These are phyloP conservation scores for Didymella segeticola DNA, from an alignment of 2,329 filamentous ascomycete genomes.

Conservation along the genomic window DNA sequence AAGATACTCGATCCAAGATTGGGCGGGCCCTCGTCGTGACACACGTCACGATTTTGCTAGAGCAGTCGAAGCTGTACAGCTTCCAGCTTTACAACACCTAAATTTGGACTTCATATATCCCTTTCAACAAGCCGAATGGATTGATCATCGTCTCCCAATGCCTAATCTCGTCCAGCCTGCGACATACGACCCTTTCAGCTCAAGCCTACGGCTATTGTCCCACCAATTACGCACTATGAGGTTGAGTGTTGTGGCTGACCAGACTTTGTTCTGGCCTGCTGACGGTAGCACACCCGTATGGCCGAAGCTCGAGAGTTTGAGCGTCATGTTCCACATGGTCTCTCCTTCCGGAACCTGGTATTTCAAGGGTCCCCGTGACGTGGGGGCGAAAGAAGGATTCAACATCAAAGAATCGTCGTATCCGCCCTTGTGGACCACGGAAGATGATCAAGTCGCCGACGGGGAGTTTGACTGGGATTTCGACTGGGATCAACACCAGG, in stretches of 20 bases:
- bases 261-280: slow-evolving; percentile 26
- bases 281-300: slow-evolving; percentile 11
- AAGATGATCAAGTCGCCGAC: not conserved
- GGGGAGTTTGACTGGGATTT: not conserved
- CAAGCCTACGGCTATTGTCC: slow-evolving; percentile 24
- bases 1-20: slow-evolving; percentile 20
- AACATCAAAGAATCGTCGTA: slow-evolving; percentile 16
- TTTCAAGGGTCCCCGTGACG: slow-evolving; percentile 24
- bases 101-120: slow-evolving; percentile 16
- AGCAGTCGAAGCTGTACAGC: slow-evolving; percentile 8
- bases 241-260: slow-evolving; percentile 20
- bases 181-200: slow-evolving; percentile 26
- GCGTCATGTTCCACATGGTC: slow-evolving; percentile 21
- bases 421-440: slow-evolving; percentile 17
- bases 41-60: slow-evolving; percentile 29
- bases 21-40: slow-evolving; percentile 29
- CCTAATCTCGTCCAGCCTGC: slow-evolving; percentile 24
- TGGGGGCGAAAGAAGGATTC: slow-evolving; percentile 11
- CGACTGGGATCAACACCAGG: not conserved
- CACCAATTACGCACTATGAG: slow-evolving; percentile 22
- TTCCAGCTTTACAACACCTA: slow-evolving; percentile 19
- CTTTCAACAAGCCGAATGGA: not conserved
- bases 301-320: slow-evolving; percentile 5
- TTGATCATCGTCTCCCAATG: slow-evolving; percentile 9
- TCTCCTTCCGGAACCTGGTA: slow-evolving; percentile 29